phyloP scores from a whole-genome alignment of 345 rosid species.

The Clarkia xantiana region DNA sequence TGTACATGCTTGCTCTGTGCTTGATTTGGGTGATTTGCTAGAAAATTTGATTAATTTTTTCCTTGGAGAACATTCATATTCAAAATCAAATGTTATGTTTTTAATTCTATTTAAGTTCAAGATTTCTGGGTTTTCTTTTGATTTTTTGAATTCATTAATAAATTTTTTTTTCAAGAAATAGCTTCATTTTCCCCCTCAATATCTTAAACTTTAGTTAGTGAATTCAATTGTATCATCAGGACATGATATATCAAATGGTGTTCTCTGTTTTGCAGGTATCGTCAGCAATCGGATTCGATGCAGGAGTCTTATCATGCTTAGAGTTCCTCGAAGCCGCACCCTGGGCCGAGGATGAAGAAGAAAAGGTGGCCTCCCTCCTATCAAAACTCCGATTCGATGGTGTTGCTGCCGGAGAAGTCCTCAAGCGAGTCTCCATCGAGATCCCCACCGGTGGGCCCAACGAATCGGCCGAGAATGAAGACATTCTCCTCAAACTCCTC shows the following conservation, averaged over 20 bases:
- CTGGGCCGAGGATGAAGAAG: constrained; percentile 98
- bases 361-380: constrained; percentile 66
- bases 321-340: constrained; percentile 99
- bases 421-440: constrained; percentile 82
- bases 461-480: constrained; percentile 40
- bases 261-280: constrained; percentile 64
- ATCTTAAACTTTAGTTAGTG: too few relatives aligned
- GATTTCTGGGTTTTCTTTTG: too few relatives aligned
- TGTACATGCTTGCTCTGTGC: too few relatives aligned
- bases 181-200: too few relatives aligned
- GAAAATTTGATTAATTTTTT: too few relatives aligned
- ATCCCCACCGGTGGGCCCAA: constrained; percentile 30
- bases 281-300: constrained; percentile 91
- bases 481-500: constrained; percentile 73
- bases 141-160: too few relatives aligned
- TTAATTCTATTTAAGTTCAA: too few relatives aligned
- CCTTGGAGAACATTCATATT: too few relatives aligned
- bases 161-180: too few relatives aligned
- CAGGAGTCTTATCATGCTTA: constrained; percentile 85
- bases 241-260: too few relatives aligned
- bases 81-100: too few relatives aligned
- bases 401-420: constrained; percentile 83
- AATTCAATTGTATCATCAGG: constrained; percentile 8
- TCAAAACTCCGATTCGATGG: constrained; percentile 83
- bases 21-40: too few relatives aligned